Evolutionary conservation across 495 filamentous ascomycete species (phyloP).

Genomic region (Elaphomyces granulatus): DNA sequence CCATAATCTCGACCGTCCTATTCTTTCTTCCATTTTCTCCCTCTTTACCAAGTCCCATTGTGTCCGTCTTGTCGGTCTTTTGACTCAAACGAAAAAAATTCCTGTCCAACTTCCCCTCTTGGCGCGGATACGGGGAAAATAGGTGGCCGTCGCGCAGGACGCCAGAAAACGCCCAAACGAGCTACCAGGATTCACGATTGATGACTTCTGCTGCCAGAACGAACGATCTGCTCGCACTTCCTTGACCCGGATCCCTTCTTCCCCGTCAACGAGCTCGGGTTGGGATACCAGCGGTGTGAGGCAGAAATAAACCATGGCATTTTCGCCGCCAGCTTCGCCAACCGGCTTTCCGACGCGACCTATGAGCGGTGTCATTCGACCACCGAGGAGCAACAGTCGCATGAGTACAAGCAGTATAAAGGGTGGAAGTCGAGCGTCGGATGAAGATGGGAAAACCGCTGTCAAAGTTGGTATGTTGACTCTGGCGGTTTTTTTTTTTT

Average conservation of each 20-base stretch:
- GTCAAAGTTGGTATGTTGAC: constrained; percentile 91
- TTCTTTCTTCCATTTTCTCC: too few species aligned
- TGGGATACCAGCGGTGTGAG: constrained; percentile 13
- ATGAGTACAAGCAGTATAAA: constrained; percentile 75
- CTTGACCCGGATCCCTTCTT: not conserved
- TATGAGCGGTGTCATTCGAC: constrained; percentile 72
- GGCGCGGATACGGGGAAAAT: too few species aligned
- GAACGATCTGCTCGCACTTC: not conserved
- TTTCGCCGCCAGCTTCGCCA: constrained; percentile 46
- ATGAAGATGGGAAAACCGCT: constrained; percentile 89
- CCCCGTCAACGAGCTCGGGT: constrained; percentile 6
- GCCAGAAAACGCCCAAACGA: not conserved
- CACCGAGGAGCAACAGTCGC: constrained; percentile 73
- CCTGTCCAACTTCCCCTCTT: too few species aligned
- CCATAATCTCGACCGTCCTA: too few species aligned
- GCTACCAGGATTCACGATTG: not conserved
- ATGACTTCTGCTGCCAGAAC: not conserved
- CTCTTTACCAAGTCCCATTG: too few species aligned
- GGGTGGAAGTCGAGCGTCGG: constrained; percentile 74
- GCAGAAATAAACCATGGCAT: constrained; percentile 35
- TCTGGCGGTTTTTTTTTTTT: constrained; percentile 2
- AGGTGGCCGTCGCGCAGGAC: not conserved
- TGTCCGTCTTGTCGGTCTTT: too few species aligned
- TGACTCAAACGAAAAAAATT: too few species aligned
- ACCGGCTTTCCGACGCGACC: constrained; percentile 47